Percentiles rank a stretch among this genome's conserved stretches.
phyloP scores from a whole-genome alignment of 192 early-diverging fungal species.

The Rhizophagus clarus region DNA sequence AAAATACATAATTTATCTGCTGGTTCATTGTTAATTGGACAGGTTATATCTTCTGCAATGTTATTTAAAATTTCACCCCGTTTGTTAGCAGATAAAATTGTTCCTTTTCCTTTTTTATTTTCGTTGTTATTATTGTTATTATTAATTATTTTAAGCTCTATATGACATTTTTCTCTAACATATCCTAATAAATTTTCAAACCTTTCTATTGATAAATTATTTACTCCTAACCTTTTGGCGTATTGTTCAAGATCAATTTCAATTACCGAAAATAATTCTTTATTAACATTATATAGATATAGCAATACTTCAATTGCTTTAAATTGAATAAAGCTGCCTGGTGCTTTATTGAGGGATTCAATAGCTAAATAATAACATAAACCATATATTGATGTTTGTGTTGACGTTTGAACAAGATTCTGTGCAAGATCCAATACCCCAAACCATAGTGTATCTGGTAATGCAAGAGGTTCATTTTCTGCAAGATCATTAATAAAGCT shows the following conservation, averaged over 20 bases:
- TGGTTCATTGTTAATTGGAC: background rate
- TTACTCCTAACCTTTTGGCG: background rate
- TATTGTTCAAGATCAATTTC: background rate
- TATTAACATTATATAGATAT: background rate
- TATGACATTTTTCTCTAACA: background rate
- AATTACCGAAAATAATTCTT: background rate
- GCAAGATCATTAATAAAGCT: background rate
- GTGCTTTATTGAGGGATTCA: no score
- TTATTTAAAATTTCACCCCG: background rate
- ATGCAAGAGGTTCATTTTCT: background rate
- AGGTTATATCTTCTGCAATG: background rate
- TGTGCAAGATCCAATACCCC: background rate
- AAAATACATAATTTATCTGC: background rate
- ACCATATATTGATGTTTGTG: background rate
- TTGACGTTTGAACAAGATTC: background rate
- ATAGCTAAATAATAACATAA: background rate
- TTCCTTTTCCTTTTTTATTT: background rate
- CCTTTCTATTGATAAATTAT: background rate
- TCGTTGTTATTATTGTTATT: background rate
- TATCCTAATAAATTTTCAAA: background rate
- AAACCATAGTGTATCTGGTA: background rate
- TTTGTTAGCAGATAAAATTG: background rate
- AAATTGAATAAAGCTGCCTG: no score
- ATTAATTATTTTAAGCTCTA: no score
- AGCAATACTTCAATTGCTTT: background rate